Conservation (phyloP, 1,284 basidiomycete species). For the Coriolopsis trogii region DNA sequence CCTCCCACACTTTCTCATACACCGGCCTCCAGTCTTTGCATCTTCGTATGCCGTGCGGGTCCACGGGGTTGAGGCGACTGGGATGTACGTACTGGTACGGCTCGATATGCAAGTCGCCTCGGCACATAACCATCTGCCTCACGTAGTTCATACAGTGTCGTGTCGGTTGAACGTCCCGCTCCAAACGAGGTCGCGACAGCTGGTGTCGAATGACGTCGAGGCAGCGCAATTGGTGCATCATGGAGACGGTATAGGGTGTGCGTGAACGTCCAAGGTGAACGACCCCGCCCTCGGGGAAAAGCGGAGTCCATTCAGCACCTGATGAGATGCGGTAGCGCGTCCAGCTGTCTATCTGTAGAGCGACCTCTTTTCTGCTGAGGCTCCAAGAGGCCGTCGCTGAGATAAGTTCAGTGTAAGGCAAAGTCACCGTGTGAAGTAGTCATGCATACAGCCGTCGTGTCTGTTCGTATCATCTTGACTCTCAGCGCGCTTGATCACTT, state of each 20-base stretch:
- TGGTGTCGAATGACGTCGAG: conserved; percentile 25
- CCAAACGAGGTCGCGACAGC: conserved; percentile 4
- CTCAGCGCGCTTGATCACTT: background rate
- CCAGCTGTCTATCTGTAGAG: conserved; percentile 17
- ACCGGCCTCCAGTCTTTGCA: conserved; percentile 21
- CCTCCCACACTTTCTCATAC: conserved; percentile 20
- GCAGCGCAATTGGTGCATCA: conserved; percentile 28
- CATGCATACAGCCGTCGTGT: too few relatives aligned
- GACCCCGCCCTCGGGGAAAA: conserved; percentile 21
- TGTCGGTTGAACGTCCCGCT: conserved; percentile 10
- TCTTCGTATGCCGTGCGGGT: conserved; percentile 7
- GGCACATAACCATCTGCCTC: conserved; percentile 22
- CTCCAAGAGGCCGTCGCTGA: background rate
- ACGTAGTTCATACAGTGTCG: conserved; percentile 29
- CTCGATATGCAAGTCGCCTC: conserved; percentile 16
- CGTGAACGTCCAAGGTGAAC: conserved; percentile 12
- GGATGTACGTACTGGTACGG: conserved; percentile 12
- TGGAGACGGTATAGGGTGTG: conserved; percentile 22
- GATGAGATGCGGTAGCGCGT: conserved; percentile 17
- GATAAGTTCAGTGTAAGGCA: background rate
- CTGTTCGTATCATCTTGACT: background rate
- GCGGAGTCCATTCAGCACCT: conserved; percentile 12
- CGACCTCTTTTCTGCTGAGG: conserved; percentile 12
- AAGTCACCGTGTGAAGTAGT: background rate
- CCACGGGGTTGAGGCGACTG: conserved; percentile 5